phyloP scores from a whole-genome alignment of 2,329 filamentous ascomycete genomes.

The Calonectria pseudoreteaudii region DNA sequence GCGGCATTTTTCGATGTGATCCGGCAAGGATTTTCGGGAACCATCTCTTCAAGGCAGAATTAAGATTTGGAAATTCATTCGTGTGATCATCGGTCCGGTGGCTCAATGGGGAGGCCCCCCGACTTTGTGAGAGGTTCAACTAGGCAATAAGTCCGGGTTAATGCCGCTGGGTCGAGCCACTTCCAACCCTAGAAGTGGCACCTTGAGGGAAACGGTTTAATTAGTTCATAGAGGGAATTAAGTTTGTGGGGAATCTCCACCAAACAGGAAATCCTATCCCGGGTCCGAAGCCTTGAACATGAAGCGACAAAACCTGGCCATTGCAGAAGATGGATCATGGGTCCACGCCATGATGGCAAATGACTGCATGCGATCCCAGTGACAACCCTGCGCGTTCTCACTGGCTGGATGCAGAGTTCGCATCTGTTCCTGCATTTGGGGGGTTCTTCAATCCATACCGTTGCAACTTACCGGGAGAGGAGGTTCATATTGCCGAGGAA shows the following conservation, averaged over 20 bases:
- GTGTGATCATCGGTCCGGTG: neutral
- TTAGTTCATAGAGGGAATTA: neutral
- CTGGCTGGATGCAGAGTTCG: neutral
- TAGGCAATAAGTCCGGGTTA: neutral
- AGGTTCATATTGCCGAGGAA: neutral
- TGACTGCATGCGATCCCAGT: neutral
- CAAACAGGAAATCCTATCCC: neutral
- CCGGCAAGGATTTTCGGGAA: neutral
- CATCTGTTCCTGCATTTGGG: slow-evolving; percentile 4
- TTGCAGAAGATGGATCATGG: neutral
- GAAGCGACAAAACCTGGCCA: neutral
- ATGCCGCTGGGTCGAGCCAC: neutral
- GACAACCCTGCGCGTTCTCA: neutral
- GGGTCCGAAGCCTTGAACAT: neutral
- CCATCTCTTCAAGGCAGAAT: neutral
- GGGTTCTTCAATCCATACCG: neutral
- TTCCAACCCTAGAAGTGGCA: neutral
- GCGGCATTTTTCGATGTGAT: neutral
- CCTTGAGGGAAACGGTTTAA: neutral
- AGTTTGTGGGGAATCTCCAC: neutral
- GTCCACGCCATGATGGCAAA: neutral
- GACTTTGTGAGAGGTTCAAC: neutral
- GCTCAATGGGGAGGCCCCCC: neutral
- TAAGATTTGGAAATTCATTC: neutral
- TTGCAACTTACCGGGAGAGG: neutral